These are phyloP conservation scores for Eucalyptus erythrocorys DNA, from an alignment of 345 rosid species.

Conservation along the genomic window DNA sequence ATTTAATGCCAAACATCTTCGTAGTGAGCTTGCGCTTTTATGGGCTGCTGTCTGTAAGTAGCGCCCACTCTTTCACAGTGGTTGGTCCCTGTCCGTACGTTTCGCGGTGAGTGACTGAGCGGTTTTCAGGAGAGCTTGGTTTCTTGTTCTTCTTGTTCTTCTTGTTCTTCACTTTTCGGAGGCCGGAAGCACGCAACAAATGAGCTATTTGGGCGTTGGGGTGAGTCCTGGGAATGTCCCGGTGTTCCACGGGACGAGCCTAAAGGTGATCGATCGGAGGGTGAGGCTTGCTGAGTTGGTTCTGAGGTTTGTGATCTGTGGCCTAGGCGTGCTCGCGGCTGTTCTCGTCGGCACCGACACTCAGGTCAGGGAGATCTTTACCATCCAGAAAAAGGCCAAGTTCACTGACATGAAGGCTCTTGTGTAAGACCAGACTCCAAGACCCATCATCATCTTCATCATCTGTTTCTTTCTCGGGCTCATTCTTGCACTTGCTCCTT, in stretches of 20 bases:
- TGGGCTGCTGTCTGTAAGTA: neutral
- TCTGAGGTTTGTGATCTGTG: slow-evolving; percentile 58
- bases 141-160: neutral
- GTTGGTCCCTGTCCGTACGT: neutral
- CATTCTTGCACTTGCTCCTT: neutral
- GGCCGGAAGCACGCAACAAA: neutral
- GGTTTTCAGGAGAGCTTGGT: neutral
- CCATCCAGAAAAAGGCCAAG: slow-evolving; percentile 58
- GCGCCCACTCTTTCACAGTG: neutral
- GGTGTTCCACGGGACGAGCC: slow-evolving; percentile 30
- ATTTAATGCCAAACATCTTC: neutral
- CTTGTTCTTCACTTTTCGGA: neutral
- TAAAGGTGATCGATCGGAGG: slow-evolving; percentile 57
- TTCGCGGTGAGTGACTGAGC: neutral
- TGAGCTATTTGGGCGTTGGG: slow-evolving; percentile 56
- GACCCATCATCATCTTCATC: neutral
- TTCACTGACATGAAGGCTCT: slow-evolving; percentile 93
- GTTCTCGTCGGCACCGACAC: slow-evolving; percentile 63
- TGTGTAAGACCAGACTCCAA: slow-evolving; percentile 37
- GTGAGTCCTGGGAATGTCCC: slow-evolving; percentile 58
- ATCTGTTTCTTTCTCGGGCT: neutral
- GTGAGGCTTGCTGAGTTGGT: slow-evolving; percentile 63
- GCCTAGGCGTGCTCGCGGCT: slow-evolving; percentile 40
- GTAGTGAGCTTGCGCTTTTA: neutral
- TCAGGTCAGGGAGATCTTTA: slow-evolving; percentile 63